These are phyloP conservation scores for Turritis glabra DNA, from an alignment of 345 rosid species.

Conservation along the genomic window DNA sequence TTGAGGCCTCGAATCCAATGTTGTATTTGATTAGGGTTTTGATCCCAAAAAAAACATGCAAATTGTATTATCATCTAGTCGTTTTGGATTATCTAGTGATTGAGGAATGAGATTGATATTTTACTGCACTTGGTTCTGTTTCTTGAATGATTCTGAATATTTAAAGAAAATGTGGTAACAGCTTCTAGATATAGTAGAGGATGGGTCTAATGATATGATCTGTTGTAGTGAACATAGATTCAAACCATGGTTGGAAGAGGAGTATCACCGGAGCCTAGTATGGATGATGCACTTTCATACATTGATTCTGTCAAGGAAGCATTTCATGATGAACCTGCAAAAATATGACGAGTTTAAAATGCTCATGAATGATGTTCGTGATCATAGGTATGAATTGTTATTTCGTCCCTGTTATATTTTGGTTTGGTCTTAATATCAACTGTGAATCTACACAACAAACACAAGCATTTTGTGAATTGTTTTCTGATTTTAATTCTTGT, in stretches of 20 bases:
- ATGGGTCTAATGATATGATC: not conserved
- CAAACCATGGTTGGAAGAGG: slow-evolving; percentile 8
- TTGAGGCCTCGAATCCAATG: too few species aligned
- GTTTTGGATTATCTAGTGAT: too few species aligned
- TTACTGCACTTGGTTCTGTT: not conserved
- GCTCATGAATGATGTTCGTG: not conserved
- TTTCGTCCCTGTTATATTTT: not conserved
- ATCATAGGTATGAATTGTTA: not conserved
- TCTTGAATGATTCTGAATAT: not conserved
- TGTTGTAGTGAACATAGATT: not conserved
- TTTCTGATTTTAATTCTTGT: not conserved
- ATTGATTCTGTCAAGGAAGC: not conserved
- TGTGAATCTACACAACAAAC: too few species aligned
- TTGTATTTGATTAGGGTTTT: too few species aligned
- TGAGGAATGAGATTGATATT: too few species aligned
- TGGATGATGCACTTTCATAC: not conserved
- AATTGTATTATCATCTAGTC: too few species aligned
- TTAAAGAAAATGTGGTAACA: not conserved
- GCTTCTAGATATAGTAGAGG: too few species aligned
- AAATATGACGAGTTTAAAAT: not conserved
- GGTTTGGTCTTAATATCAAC: not conserved
- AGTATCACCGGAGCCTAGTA: not conserved
- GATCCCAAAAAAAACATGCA: too few species aligned
- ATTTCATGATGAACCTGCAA: too few species aligned
- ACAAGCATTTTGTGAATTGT: not conserved